These are phyloP conservation scores for Begonia loranthoides DNA, from an alignment of 306 rosid species.

Conservation along the genomic window DNA sequence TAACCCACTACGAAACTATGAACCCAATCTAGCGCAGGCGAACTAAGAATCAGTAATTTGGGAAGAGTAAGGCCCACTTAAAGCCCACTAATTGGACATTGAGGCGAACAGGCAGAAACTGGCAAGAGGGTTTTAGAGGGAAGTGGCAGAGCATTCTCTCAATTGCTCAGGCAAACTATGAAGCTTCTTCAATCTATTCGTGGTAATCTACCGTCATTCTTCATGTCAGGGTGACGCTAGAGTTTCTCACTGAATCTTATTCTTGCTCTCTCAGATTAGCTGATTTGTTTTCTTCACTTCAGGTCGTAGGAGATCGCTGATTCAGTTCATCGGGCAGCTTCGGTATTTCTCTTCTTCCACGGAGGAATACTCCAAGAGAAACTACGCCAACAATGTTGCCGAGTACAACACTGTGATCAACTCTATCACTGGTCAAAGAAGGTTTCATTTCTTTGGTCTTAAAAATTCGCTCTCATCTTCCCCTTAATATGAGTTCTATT, in stretches of 20 bases:
- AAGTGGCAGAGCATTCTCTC: neutral
- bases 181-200: slow-evolving; percentile 44
- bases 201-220: slow-evolving; percentile 21
- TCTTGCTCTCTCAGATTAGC: neutral
- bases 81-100: no score
- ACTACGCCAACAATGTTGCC: slow-evolving; percentile 62
- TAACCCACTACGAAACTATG: no score
- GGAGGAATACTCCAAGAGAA: slow-evolving; percentile 47
- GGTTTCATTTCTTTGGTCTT: slow-evolving; percentile 13
- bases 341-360: slow-evolving; percentile 37
- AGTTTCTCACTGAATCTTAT: neutral
- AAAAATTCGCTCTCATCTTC: no score
- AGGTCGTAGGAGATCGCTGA: slow-evolving; percentile 29
- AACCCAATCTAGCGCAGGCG: no score
- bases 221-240: neutral
- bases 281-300: slow-evolving; percentile 11
- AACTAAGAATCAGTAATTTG: no score
- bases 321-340: slow-evolving; percentile 32
- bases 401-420: slow-evolving; percentile 75
- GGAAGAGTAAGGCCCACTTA: no score
- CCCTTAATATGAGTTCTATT: neutral
- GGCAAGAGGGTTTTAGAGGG: neutral
- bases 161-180: slow-evolving; percentile 17
- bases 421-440: slow-evolving; percentile 50
- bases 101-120: no score